Evolutionary conservation across 2,329 filamentous ascomycete species (phyloP), one percentile per base, ranked within the genome.

Genomic region (Fusarium globosum): DNA sequence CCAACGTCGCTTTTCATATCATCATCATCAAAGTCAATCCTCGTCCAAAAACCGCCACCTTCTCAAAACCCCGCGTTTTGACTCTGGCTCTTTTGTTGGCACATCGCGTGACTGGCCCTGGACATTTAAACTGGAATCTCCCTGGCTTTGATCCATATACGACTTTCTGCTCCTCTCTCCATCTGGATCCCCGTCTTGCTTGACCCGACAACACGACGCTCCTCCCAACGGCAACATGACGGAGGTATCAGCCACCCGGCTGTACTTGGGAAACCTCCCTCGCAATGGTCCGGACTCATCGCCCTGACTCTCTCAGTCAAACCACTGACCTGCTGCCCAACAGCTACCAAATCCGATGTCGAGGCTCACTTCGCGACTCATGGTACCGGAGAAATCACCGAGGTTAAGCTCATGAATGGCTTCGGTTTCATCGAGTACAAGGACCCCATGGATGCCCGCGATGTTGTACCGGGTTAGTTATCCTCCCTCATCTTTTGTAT

Each of bases 381-480:
- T 91, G 96, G 96, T 82, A 96, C 95, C 78, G 96, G 96, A 83
- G 95, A 97, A 83, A 98, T 99, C 82, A 96, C 93, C 77, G 96
- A 99, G 87, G 96, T 99, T 87, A 99, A 99, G 88, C 91, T 99
- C 74, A 99, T 99, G 96, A 98, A 97, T 83, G 96, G 96, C 81
- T 99, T 99, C 82, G 96, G 96, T 83, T 99, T 99, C 88, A 97
- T 99, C 82, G 96, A 99, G 85, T 99, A 98, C 85, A 97, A 98
- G 85, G 96, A 98, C 86, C 91, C 95, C 67, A 94, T 98, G 93
- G 96, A 99, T 86, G 96, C 96, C 77, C 93, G 96, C 82, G 96
- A 99, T 86, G 95, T 99, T 75, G 96, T 99, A 80, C 96, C 96
- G 85, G 96, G 96, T 98, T 90, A 87, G 92, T 81, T 59, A 42